Conservation (phyloP, 2,329 filamentous ascomycete species). For the Aspergillus novoparasiticus region DNA sequence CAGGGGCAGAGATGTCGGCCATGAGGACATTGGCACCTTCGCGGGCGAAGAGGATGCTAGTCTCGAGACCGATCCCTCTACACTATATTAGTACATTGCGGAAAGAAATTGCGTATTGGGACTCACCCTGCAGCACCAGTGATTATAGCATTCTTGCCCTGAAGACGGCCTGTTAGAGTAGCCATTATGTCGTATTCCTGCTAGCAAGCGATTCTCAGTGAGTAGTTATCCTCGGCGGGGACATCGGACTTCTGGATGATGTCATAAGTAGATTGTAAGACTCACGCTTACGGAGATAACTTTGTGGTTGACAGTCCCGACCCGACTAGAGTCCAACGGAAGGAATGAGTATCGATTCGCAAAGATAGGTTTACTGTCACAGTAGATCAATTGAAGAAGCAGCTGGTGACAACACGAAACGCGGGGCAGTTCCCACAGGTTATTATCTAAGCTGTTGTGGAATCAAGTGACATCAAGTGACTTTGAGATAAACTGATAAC, state of each 20-base stretch:
- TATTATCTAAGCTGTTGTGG: neutral
- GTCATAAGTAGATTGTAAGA: neutral
- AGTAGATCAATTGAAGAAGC: neutral
- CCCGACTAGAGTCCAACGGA: neutral
- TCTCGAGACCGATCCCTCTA: constrained; percentile 89
- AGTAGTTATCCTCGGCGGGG: neutral
- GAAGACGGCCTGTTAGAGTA: neutral
- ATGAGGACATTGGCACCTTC: constrained; percentile 86
- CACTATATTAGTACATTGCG: neutral
- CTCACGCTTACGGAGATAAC: neutral
- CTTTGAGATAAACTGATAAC: neutral
- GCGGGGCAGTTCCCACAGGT: neutral
- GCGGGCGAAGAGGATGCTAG: constrained; percentile 81
- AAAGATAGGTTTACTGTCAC: neutral
- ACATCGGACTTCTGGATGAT: neutral
- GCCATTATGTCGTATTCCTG: neutral
- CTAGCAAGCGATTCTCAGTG: neutral
- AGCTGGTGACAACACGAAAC: neutral
- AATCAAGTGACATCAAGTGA: constrained; percentile 3
- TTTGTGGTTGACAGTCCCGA: neutral
- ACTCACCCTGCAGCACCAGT: constrained; percentile 24
- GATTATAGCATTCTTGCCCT: constrained; percentile 25
- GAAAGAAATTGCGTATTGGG: neutral
- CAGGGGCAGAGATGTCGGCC: constrained; percentile 78
- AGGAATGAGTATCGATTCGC: neutral